These are phyloP conservation scores for Cnidoscolus chayamansa DNA, from an alignment of 441 rosid genomes.

Conservation along the genomic window DNA sequence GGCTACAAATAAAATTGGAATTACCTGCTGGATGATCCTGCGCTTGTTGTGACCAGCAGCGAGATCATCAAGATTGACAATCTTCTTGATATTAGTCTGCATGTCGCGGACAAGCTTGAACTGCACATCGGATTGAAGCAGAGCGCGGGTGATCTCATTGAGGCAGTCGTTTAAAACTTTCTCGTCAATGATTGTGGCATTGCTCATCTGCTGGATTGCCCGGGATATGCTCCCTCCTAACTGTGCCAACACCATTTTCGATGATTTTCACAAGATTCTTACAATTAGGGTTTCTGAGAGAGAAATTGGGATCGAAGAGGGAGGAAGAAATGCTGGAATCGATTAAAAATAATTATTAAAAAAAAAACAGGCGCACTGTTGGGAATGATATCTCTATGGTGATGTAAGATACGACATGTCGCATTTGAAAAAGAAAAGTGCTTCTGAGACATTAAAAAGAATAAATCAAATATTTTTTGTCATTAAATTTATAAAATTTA, in stretches of 20 bases:
- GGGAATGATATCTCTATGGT: too few species aligned
- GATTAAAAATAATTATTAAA: too few species aligned
- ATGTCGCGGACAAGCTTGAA: constrained; percentile 86
- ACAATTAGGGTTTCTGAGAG: not conserved
- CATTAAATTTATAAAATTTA: too few species aligned
- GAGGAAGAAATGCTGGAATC: too few species aligned
- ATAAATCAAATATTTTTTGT: too few species aligned
- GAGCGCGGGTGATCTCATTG: constrained; percentile 92
- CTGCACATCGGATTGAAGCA: constrained; percentile 82
- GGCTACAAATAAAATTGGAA: not conserved
- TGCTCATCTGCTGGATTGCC: constrained; percentile 97
- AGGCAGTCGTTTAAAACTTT: constrained; percentile 82
- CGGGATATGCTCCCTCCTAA: constrained; percentile 93
- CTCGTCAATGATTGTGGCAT: constrained; percentile 92
- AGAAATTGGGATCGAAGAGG: not conserved
- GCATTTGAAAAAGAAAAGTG: too few species aligned
- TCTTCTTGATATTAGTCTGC: constrained; percentile 81
- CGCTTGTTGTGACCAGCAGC: constrained; percentile 98
- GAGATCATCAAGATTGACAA: constrained; percentile 84
- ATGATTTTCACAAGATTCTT: not conserved
- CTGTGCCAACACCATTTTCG: constrained; percentile 76
- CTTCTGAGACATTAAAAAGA: too few species aligned
- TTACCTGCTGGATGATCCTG: constrained; percentile 79
- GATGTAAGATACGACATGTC: too few species aligned
- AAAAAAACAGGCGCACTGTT: too few species aligned